Base-by-base conservation (phyloP, 2,329 filamentous ascomycete genomes). In the Ceratocystis smalleyi region DNA sequence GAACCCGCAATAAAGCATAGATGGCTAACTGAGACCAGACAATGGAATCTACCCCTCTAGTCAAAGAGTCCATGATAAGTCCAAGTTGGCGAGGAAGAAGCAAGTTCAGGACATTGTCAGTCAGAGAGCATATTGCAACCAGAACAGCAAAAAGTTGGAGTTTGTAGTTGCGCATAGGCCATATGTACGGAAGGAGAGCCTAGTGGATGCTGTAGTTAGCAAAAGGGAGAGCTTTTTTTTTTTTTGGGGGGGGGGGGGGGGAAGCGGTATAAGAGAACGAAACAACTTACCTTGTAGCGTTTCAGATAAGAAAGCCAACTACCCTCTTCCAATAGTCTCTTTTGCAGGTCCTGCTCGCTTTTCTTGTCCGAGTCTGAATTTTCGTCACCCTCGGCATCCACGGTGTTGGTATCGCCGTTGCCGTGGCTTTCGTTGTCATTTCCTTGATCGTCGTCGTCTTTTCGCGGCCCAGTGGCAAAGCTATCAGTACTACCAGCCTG, bases 21-120 rank as follows among this genome's bases (percentile, higher is more conserved):
- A 81, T 72, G 22, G 78, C 67, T 1, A 83, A 79, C 27, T 81
- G 77, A 2, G 76, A 67, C 81, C 81, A 83, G 0, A 78, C 77
- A 62, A 76, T 78, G 65, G 73, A 76, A 54, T 77, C 73, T 51
- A 79, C 77, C 43, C 70, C 72, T 7, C 78, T 76, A 35, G 78
- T 78, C 24, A 95, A 75, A 67, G 82, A 82, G 70, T 94, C 83
- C 68, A 89, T 85, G 68, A 95, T 84, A 65, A 88, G 83, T 68
- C 89, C 90, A 40, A 92, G 82, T 71, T 94, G 88, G 22, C 87
- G 81, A n/a, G 90, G 90, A 40, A 90, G 83, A 51, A 95, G 75
- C 15, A 95, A 77, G 69, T 91, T 89, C 61, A 95, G 76, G 4
- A 82, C 82, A 68, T 91, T 89, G 64, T 85, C 82, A 62, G 79